These are phyloP conservation scores for Oryza meyeriana DNA, from an alignment of 176 grass and related monocot genomes.

Conservation along the genomic window DNA sequence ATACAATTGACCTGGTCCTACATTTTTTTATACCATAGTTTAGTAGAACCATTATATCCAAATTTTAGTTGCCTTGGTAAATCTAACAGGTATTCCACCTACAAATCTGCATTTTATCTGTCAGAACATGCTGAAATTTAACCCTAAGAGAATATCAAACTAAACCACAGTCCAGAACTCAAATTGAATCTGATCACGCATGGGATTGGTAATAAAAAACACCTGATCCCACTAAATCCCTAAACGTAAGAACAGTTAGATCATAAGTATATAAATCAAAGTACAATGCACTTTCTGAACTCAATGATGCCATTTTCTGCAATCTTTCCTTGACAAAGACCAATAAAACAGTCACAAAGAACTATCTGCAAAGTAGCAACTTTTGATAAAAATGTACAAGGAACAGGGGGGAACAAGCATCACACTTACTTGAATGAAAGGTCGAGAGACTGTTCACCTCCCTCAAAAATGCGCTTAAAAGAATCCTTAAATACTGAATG, in stretches of 20 bases:
- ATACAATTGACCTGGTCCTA: not conserved
- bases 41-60: not conserved
- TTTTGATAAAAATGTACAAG: not conserved
- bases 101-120: not conserved
- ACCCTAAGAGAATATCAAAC: too few relatives aligned
- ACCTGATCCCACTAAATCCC: not conserved
- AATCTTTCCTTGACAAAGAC: not conserved
- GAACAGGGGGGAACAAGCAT: not conserved
- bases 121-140: not conserved
- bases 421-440: constrained; percentile 96
- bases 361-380: not conserved
- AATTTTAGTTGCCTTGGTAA: not conserved
- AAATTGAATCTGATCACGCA: too few relatives aligned
- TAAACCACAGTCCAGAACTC: too few relatives aligned
- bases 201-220: too few relatives aligned
- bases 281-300: not conserved
- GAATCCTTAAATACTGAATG: constrained; percentile 97
- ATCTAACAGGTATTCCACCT: not conserved
- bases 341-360: constrained; percentile 5
- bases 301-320: not conserved
- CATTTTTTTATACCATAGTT: not conserved
- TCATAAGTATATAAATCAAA: not conserved
- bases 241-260: not conserved
- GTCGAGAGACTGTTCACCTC: constrained; percentile 72
- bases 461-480: constrained; percentile 92